Percentiles rank a stretch among this genome's conserved stretches.
Evolutionary conservation across 805 yeast genomes (phyloP).

Genomic region (Kazachstania psychrophila): DNA sequence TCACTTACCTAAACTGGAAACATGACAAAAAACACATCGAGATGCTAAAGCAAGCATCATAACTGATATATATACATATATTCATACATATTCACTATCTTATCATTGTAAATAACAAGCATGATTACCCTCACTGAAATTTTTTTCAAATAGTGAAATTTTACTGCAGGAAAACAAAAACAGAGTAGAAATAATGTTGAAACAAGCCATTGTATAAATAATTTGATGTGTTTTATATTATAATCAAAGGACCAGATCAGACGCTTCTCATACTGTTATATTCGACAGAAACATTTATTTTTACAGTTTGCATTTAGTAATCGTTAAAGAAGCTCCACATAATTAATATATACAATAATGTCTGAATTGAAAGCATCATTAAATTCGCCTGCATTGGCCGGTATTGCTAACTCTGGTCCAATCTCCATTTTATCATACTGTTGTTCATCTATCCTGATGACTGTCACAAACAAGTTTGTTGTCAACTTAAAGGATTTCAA

Average conservation of each 20-base stretch:
- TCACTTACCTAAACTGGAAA: slow-evolving; percentile 7
- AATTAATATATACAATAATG: slow-evolving; percentile 11
- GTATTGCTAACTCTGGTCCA: slow-evolving; percentile 39
- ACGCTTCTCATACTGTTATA: too few relatives aligned
- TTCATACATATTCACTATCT: neutral
- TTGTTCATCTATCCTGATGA: slow-evolving; percentile 90
- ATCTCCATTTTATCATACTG: slow-evolving; percentile 79
- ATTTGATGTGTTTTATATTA: too few relatives aligned
- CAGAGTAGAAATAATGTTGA: too few relatives aligned
- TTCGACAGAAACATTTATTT: too few relatives aligned
- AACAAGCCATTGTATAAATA: too few relatives aligned
- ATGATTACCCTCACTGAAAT: too few relatives aligned
- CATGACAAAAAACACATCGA: slow-evolving; percentile 4
- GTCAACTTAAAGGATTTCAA: slow-evolving; percentile 61
- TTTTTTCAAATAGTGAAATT: too few relatives aligned
- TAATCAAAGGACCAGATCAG: too few relatives aligned
- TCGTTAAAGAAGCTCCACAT: too few relatives aligned
- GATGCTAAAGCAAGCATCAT: slow-evolving; percentile 3
- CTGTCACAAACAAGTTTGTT: slow-evolving; percentile 93
- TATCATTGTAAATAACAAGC: neutral
- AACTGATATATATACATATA: neutral
- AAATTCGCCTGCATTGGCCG: slow-evolving; percentile 8
- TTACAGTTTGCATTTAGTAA: too few relatives aligned
- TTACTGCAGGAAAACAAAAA: too few relatives aligned
- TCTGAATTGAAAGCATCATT: slow-evolving; percentile 22